A percentile compares a stretch with the other conserved stretches of the same genome.
Conservation (phyloP, 1,139 yeast species). For the Scheffersomyces segobiensis region DNA sequence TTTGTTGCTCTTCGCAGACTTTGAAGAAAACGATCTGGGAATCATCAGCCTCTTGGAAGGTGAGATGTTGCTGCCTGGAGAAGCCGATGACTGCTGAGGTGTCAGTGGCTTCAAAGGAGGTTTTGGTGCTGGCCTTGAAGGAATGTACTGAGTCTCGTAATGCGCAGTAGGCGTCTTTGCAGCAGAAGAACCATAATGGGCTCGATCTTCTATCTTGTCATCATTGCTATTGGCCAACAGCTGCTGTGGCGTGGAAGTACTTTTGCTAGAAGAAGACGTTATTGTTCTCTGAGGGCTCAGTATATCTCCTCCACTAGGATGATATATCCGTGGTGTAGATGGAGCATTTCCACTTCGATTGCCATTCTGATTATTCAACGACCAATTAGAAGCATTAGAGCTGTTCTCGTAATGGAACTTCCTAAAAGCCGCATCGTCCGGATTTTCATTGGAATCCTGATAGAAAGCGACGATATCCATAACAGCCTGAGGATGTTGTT, state of each 20-base stretch:
- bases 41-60: conserved; percentile 21
- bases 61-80: conserved; percentile 4
- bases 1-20: conserved; percentile 31
- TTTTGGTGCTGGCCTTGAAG: conserved; percentile 70
- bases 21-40: conserved; percentile 43
- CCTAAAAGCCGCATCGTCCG: conserved; percentile 72
- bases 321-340: conserved; percentile 24
- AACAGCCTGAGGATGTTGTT: conserved; percentile 91
- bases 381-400: conserved; percentile 17
- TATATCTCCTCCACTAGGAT: conserved; percentile 2
- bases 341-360: conserved; percentile 12
- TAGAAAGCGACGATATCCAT: conserved; percentile 90
- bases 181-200: conserved; percentile 2
- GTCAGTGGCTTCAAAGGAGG: conserved; percentile 32
- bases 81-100: conserved; percentile 6
- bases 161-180: conserved; percentile 23
- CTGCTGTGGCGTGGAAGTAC: not conserved
- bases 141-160: conserved; percentile 53
- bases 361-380: not conserved
- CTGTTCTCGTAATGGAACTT: conserved; percentile 54
- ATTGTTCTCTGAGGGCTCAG: not conserved
- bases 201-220: conserved; percentile 2
- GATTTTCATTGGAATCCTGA: conserved; percentile 63
- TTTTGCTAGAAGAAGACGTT: not conserved
- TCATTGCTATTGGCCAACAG: not conserved